Conservation (phyloP, 2,329 filamentous ascomycete genomes). For the Sporothrix pseudoabietina region DNA sequence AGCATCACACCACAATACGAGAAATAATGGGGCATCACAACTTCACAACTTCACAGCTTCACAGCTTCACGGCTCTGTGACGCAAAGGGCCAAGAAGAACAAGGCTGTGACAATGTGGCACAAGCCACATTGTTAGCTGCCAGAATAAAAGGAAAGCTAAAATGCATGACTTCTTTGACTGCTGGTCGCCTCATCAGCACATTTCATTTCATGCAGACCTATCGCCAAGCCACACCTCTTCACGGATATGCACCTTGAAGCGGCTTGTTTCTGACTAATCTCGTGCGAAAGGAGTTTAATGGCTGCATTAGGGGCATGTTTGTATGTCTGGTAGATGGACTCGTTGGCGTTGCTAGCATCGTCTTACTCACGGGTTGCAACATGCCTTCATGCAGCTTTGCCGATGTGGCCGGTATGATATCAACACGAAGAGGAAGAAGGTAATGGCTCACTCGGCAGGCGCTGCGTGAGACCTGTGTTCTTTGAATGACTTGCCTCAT, state of each 20-base stretch:
- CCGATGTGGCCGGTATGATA: neutral
- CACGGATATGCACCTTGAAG: neutral
- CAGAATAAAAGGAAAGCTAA: neutral
- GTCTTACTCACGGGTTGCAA: neutral
- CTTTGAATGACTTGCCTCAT: too few species aligned
- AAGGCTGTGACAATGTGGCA: neutral
- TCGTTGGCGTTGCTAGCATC: neutral
- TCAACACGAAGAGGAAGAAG: neutral
- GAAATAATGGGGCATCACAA: neutral
- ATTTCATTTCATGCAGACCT: neutral
- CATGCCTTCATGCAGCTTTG: neutral
- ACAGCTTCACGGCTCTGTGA: neutral
- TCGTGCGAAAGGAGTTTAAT: neutral
- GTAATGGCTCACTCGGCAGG: too few species aligned
- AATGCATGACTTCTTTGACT: neutral
- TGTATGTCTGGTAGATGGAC: neutral
- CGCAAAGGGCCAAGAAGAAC: neutral
- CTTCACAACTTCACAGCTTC: neutral
- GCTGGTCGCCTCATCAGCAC: neutral
- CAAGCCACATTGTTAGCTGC: neutral
- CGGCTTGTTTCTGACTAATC: neutral
- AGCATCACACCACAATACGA: slow-evolving; percentile 4
- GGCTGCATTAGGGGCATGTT: neutral
- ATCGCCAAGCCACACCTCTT: neutral
- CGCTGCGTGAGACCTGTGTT: too few species aligned